Evolutionary conservation across 768 basidiomycete genomes (phyloP).

Genomic region (Mycena chlorophos): DNA sequence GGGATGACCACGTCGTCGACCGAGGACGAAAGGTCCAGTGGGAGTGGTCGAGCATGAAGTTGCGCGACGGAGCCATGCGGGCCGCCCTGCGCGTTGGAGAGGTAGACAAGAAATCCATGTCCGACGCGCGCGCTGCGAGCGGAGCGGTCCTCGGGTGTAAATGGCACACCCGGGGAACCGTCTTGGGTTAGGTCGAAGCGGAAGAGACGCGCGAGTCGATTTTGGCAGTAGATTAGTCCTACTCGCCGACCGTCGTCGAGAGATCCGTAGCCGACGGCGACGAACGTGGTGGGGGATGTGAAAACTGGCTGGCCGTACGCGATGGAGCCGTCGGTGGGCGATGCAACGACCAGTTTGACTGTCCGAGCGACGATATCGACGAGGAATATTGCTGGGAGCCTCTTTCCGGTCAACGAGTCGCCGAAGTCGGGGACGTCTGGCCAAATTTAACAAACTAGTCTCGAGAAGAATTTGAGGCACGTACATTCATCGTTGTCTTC

Average conservation of each 20-base stretch:
- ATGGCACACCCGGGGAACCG: background rate
- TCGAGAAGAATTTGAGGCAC: background rate
- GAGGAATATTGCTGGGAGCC: background rate
- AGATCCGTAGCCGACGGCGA: background rate
- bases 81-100: constrained; percentile 3
- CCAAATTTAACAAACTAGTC: background rate
- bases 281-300: background rate
- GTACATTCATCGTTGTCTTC: background rate
- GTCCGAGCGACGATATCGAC: background rate
- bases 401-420: background rate
- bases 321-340: background rate
- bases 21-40: background rate
- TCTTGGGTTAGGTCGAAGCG: background rate
- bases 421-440: constrained; percentile 1
- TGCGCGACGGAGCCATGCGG: constrained; percentile 1
- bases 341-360: background rate
- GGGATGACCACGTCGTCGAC: constrained; percentile 3
- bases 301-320: constrained; percentile 1
- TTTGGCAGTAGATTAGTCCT: constrained; percentile 4
- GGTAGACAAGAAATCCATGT: background rate
- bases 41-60: background rate
- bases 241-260: background rate
- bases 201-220: constrained; percentile 1
- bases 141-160: constrained; percentile 1
- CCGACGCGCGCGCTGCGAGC: constrained; percentile 1